Percentiles rank a stretch among this genome's conserved stretches.
Conservation (phyloP, 2,329 filamentous ascomycete genomes). For the Blastomyces emzantsi region DNA sequence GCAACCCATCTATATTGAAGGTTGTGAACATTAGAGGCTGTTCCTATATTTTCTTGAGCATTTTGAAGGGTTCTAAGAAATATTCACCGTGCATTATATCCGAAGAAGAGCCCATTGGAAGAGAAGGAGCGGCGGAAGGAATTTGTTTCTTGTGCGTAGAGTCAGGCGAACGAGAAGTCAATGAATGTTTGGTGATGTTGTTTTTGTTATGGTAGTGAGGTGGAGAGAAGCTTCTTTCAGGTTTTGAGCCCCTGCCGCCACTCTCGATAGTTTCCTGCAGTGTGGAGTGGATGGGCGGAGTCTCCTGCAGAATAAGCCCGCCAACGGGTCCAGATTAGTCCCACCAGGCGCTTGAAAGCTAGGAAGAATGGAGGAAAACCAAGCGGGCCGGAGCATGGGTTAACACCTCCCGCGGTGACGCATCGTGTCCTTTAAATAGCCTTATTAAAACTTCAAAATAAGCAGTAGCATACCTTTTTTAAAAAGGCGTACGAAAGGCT, state of each 20-base stretch:
- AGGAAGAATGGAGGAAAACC: not conserved
- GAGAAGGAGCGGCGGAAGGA: not conserved
- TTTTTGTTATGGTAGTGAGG: not conserved
- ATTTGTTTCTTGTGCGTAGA: not conserved
- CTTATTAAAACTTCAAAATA: not conserved
- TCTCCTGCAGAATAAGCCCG: conserved; percentile 8
- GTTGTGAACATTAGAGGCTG: not conserved
- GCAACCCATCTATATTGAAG: not conserved
- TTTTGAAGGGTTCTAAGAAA: not conserved
- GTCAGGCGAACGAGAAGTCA: not conserved
- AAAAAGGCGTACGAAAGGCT: not conserved
- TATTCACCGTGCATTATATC: not conserved
- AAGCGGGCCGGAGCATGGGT: not conserved
- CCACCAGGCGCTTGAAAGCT: conserved; percentile 1
- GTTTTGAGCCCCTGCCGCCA: conserved; percentile 6
- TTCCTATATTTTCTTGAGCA: not conserved
- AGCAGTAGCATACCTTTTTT: conserved; percentile 4
- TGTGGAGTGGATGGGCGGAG: conserved; percentile 12
- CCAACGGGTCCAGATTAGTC: conserved; percentile 6
- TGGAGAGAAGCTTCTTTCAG: conserved; percentile 5
- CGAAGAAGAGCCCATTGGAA: conserved; percentile 1
- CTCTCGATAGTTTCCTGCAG: conserved; percentile 3
- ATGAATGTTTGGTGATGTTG: not conserved
- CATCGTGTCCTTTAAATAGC: not conserved
- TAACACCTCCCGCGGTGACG: not conserved